phyloP scores from a whole-genome alignment of 2,329 filamentous ascomycete species.

The Curvularia eragrostidis region DNA sequence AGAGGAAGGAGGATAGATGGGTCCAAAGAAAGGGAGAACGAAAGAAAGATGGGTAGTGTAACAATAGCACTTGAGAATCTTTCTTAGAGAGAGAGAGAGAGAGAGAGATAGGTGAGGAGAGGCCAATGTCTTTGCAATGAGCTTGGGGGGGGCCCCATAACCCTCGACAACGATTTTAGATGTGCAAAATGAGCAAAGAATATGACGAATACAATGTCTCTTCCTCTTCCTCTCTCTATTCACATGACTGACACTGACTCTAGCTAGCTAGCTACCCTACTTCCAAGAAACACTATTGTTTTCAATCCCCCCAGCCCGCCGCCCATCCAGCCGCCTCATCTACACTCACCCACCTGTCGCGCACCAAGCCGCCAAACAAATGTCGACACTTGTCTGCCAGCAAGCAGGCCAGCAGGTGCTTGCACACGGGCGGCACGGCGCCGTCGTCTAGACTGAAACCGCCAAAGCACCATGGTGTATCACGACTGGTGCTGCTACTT shows the following conservation, averaged over 20 bases:
- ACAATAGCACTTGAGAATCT: constrained; percentile 29
- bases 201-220: not conserved
- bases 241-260: not conserved
- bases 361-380: constrained; percentile 64
- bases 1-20: too few species aligned
- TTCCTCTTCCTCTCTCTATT: too few species aligned
- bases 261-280: too few species aligned
- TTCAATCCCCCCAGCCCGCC: constrained; percentile 46
- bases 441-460: constrained; percentile 54
- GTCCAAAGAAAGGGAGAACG: constrained; percentile 13
- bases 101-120: too few species aligned
- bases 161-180: too few species aligned
- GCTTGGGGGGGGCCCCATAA: constrained; percentile 5
- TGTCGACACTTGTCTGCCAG: constrained; percentile 70
- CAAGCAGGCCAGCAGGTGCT: constrained; percentile 86
- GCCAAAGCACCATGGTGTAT: constrained; percentile 44
- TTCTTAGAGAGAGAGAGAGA: not conserved
- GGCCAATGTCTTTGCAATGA: not conserved
- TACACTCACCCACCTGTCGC: constrained; percentile 60
- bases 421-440: constrained; percentile 73
- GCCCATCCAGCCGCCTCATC: constrained; percentile 78
- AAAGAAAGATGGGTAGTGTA: constrained; percentile 24
- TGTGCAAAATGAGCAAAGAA: constrained; percentile 23
- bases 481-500: not conserved
- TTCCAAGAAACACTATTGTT: too few species aligned